These are phyloP conservation scores for Myrica gale DNA, from an alignment of 306 rosid genomes.

Conservation along the genomic window DNA sequence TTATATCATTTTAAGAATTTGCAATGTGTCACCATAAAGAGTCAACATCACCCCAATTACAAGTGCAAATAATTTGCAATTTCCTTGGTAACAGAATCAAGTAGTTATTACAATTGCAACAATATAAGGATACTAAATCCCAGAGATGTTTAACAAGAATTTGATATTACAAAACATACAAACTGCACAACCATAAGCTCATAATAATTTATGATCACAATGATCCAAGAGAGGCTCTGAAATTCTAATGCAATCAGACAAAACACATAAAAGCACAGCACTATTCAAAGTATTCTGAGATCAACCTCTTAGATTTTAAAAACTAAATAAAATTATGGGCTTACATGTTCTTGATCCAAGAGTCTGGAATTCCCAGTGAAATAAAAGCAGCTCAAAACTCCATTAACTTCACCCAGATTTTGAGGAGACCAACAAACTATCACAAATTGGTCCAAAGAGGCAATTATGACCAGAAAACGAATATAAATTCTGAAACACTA, in stretches of 20 bases:
- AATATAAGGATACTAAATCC: slow-evolving; percentile 26
- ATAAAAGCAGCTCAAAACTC: slow-evolving; percentile 34
- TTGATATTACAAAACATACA: neutral
- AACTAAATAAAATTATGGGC: slow-evolving; percentile 10
- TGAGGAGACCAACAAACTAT: slow-evolving; percentile 3
- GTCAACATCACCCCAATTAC: neutral
- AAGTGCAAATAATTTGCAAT: neutral
- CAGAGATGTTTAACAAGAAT: slow-evolving; percentile 8
- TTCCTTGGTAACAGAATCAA: slow-evolving; percentile 17
- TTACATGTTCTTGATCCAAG: slow-evolving; percentile 32
- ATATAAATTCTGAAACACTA: slow-evolving; percentile 10
- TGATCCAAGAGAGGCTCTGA: slow-evolving; percentile 13
- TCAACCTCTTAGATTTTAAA: neutral
- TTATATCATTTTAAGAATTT: too few relatives aligned
- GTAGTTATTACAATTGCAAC: neutral
- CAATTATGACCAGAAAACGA: neutral
- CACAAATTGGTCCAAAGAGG: neutral
- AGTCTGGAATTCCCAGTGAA: slow-evolving; percentile 11
- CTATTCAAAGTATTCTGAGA: neutral
- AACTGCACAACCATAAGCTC: neutral
- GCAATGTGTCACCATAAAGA: neutral
- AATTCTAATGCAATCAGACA: slow-evolving; percentile 25
- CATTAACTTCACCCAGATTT: slow-evolving; percentile 17
- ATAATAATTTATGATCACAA: slow-evolving; percentile 11
- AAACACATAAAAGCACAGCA: slow-evolving; percentile 24